These are phyloP conservation scores for Tripterygium wilfordii DNA, from an alignment of 177 flowering plant genomes.

Conservation along the genomic window DNA sequence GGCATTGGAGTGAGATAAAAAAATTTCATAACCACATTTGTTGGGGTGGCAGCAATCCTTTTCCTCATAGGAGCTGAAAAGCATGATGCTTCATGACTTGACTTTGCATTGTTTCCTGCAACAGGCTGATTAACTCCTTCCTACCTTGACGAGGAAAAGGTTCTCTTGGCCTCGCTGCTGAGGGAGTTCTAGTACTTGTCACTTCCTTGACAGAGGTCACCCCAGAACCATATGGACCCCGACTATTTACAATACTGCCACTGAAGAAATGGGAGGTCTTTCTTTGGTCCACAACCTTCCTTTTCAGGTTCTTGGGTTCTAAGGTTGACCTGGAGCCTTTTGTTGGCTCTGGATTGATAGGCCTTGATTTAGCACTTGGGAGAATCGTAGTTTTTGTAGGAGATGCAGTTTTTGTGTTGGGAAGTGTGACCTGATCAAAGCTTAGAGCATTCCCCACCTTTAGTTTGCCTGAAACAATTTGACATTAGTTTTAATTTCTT, in stretches of 20 bases:
- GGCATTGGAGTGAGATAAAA: constrained; percentile 83
- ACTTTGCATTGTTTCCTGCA: constrained; percentile 52
- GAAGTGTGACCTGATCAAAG: constrained; percentile 22
- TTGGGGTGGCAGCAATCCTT: constrained; percentile 71
- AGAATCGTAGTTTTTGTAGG: constrained; percentile 24
- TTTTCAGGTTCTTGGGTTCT: constrained; percentile 39
- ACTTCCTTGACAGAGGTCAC: constrained; percentile 70
- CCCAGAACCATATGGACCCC: constrained; percentile 87
- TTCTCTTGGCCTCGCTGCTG: constrained; percentile 66
- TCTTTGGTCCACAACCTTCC: constrained; percentile 19
- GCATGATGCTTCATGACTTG: constrained; percentile 28
- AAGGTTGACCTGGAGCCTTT: constrained; percentile 24
- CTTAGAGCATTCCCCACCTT: constrained; percentile 18
- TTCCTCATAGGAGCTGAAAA: constrained; percentile 56
- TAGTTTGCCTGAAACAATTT: constrained; percentile 37
- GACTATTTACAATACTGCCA: constrained; percentile 40
- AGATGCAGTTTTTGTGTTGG: constrained; percentile 22
- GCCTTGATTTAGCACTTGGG: constrained; percentile 21
- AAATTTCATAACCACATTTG: constrained; percentile 29
- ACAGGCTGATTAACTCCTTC: constrained; percentile 66
- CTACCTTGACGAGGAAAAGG: constrained; percentile 73
- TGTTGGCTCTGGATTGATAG: constrained; percentile 15
- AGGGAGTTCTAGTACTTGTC: constrained; percentile 65
- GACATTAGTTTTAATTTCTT: neutral
- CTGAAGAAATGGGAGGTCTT: constrained; percentile 28